Conservation (phyloP, 2,329 filamentous ascomycete species). For the Penicillium sp. region DNA sequence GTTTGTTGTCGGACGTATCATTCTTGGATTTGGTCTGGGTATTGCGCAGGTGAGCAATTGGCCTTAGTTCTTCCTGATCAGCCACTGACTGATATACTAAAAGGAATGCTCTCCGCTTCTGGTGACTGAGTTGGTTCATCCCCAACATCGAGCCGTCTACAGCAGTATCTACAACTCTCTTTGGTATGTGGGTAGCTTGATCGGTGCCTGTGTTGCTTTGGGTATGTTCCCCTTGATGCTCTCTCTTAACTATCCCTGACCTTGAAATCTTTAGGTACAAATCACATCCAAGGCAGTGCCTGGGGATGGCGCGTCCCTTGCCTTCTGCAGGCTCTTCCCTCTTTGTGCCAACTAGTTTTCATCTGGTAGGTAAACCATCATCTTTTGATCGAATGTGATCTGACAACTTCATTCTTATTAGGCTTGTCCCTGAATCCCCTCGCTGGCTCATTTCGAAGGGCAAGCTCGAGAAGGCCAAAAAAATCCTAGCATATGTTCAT, state of each 20-base stretch:
- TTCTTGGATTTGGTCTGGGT: slow-evolving; percentile 40
- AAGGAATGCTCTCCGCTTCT: slow-evolving; percentile 31
- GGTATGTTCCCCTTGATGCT: slow-evolving; percentile 3
- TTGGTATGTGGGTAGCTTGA: slow-evolving; percentile 44
- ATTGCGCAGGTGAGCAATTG: slow-evolving; percentile 7
- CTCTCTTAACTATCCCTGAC: background rate
- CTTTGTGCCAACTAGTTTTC: slow-evolving; percentile 53
- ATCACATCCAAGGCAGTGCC: slow-evolving; percentile 14
- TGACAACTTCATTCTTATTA: slow-evolving; percentile 6
- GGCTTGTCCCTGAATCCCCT: slow-evolving; percentile 60
- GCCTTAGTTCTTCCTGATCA: background rate
- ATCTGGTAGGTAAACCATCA: slow-evolving; percentile 52
- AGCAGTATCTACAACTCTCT: slow-evolving; percentile 53
- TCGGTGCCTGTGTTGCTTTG: slow-evolving; percentile 2
- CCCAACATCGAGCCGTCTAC: slow-evolving; percentile 50
- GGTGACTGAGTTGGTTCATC: slow-evolving; percentile 49
- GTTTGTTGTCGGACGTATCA: slow-evolving; percentile 46
- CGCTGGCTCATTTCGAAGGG: slow-evolving; percentile 44
- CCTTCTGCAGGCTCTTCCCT: slow-evolving; percentile 63
- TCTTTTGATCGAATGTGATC: slow-evolving; percentile 41
- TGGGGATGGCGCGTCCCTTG: slow-evolving; percentile 61
- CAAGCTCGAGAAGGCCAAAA: slow-evolving; percentile 22
- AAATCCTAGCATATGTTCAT: slow-evolving; percentile 35
- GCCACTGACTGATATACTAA: background rate
- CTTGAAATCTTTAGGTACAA: slow-evolving; percentile 19